Base-by-base conservation (phyloP, 2,329 filamentous ascomycete genomes). In the Colletotrichum shisoi region DNA sequence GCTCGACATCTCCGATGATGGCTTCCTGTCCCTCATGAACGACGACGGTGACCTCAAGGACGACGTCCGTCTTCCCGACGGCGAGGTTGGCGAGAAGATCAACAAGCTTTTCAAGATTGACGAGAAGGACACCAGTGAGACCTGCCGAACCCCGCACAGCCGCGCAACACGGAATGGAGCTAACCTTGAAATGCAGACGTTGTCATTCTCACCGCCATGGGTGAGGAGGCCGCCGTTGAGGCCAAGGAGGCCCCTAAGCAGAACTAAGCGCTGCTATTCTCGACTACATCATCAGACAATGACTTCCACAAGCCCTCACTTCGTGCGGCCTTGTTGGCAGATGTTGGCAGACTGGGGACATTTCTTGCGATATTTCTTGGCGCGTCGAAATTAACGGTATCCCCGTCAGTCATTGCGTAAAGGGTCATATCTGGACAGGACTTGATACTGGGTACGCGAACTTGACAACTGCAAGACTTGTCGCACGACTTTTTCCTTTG, bases 51-150 rank as follows among this genome's bases (percentile, higher is more conserved):
- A 87, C 80, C 90, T 89, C 84, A 97, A 97, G 88, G 92, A 97
- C 76, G 94, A 99, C 80, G 93, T 98, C 81, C 93, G 92, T 85
- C 78, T 96, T 74, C 95, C 95, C 75, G 94, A 97, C 1, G 90
- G 90, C 76, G 94, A 98, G 68, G 76, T 96, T 80, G 93, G 93
- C 76, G 88, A 94, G 56, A 94, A 92, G 86, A 96, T 98, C 80
- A 84, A 80, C 74, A 89, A 88, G 80, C 87, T 94, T 75, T 95
- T 94, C 86, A 84, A 80, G 72, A 83, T 85, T 27, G 92, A 96
- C n/a, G 90, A 89, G 82, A 97, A 96, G 86, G 94, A 97, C 77
- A 91, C 89, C 82, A 94, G 94, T 97, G 86, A 88, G 93, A 88
- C 34, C 15, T 46, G 21, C 21, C 31, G 13, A 17, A n/a, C 24